Base-by-base conservation (phyloP, 768 basidiomycete genomes). In the Boletus barrowsii region DNA sequence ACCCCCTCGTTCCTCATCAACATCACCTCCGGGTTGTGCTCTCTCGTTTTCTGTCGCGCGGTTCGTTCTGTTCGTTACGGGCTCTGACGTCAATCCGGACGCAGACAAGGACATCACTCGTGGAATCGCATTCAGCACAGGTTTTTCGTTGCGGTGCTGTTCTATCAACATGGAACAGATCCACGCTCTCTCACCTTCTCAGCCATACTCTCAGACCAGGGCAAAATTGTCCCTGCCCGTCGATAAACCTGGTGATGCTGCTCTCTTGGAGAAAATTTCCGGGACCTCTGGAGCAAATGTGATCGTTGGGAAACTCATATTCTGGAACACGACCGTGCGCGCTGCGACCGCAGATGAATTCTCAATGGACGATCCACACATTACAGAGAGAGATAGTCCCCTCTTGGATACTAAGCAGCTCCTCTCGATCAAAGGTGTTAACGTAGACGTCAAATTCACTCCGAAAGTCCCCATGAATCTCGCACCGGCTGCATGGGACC, bases 71-170 rank as follows among this genome's bases (percentile, higher is more conserved):
- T 83, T 90, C 53, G 65, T 93, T 47, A 88, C 90, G 8, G 82
- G 86, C n/a, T 80, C 80, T 35, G 94, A 96, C 66, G 77, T 93
- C 50, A 91, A 91, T 57, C 90, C 90, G 0, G 71, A 76, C 0
- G 87, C 87, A 50, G 78, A 79, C 37, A 68, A 81, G 51, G 82
- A 82, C 42, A 73, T 90, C 13, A 85, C 83, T 4, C 81, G 90
- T 29, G 92, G 92, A 4, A 68, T 90, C 51, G 83, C 84, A 3
- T 62, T 84, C 29, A 79, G 79, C 46, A 82, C 79, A 0, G 74
- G 82, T 3, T 41, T 83, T 7, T 78, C 80, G 3, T 43, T 83
- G 9, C 77, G 83, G 51, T 86, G 86, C 62, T 82, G 80, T 61
- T 79, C 78, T 30, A 60, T 87, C 36, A 56, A 47, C 45, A 22